Conservation (phyloP, 805 yeast genomes). For the Wickerhamomyces strasburgensis region DNA sequence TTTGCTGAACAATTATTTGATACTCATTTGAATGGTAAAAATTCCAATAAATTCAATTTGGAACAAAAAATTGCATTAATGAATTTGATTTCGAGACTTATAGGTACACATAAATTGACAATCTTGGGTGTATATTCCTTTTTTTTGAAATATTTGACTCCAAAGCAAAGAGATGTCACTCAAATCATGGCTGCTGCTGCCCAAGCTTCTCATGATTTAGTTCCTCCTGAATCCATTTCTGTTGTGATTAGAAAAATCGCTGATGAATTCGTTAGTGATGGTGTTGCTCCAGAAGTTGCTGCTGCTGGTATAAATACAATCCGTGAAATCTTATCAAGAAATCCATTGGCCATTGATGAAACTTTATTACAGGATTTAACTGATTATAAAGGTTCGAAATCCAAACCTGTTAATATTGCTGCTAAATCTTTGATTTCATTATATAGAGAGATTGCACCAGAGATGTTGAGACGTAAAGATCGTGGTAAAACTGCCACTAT, state of each 20-base stretch:
- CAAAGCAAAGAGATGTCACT: conserved; percentile 91
- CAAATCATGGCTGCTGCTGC: conserved; percentile 96
- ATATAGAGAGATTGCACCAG: conserved; percentile 94
- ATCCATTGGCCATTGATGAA: conserved; percentile 90
- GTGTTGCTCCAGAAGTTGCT: conserved; percentile 97
- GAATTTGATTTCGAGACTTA: conserved; percentile 81
- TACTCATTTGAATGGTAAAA: conserved; percentile 66
- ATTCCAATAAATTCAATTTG: conserved; percentile 63
- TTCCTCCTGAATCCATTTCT: conserved; percentile 87
- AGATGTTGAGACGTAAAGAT: conserved; percentile 84
- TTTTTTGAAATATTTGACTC: conserved; percentile 84
- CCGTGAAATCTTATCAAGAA: conserved; percentile 87
- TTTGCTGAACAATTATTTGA: conserved; percentile 84
- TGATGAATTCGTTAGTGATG: conserved; percentile 96
- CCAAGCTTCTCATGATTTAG: conserved; percentile 93
- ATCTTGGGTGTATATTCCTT: conserved; percentile 87
- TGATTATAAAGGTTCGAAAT: conserved; percentile 87
- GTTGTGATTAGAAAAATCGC: conserved; percentile 88
- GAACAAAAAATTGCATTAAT: conserved; percentile 87
- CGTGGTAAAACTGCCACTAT: conserved; percentile 90
- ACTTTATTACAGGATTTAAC: conserved; percentile 83
- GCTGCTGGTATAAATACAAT: conserved; percentile 97
- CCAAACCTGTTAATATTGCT: conserved; percentile 92
- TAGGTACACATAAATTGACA: conserved; percentile 92
- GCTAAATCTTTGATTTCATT: conserved; percentile 82